Conservation (phyloP, 495 filamentous ascomycete genomes). For the Gamarada debralockiae region DNA sequence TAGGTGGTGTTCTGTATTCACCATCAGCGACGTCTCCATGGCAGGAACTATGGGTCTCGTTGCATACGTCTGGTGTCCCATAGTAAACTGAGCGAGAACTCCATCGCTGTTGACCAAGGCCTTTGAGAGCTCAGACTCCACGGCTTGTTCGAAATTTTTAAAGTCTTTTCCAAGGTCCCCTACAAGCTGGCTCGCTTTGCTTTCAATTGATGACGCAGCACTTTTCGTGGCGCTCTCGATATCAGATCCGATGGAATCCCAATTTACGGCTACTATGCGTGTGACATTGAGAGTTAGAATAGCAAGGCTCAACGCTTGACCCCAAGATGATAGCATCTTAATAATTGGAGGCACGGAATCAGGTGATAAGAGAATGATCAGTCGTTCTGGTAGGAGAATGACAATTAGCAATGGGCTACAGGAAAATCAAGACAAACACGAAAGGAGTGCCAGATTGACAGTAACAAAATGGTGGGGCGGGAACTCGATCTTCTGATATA, state of each 20-base stretch:
- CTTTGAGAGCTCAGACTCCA: background rate
- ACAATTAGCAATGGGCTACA: background rate
- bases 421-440: background rate
- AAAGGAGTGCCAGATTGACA: background rate
- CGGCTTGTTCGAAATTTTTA: background rate
- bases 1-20: background rate
- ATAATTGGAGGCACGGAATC: background rate
- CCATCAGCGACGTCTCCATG: background rate
- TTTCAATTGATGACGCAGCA: background rate
- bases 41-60: background rate
- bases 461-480: background rate
- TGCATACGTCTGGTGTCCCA: background rate
- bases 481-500: background rate
- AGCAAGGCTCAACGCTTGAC: background rate
- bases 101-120: background rate
- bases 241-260: background rate
- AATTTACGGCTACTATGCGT: background rate
- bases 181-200: too few species aligned
- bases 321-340: background rate
- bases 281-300: slow-evolving; percentile 2
- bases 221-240: background rate
- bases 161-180: too few species aligned
- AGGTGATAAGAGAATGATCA: background rate
- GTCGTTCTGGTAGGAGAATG: background rate
- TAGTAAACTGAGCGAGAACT: background rate